A percentile compares a stretch with the other conserved stretches of the same genome.
Evolutionary conservation across 805 yeast species (phyloP).

Genomic region (Saccharomycopsis sp.): DNA sequence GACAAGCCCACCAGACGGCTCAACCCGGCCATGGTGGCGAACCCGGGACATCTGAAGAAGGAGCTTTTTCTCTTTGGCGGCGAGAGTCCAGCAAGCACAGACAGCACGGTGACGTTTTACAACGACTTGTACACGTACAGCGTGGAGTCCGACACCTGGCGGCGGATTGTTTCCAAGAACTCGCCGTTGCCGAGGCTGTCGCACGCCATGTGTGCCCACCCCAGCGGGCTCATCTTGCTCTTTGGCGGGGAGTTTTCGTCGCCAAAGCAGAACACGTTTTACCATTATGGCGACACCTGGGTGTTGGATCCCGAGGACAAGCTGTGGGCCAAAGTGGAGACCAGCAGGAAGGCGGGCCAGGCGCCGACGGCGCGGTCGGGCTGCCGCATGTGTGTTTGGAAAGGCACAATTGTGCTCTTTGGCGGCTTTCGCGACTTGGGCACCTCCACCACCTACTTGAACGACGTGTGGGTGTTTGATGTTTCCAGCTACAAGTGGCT

Average conservation of each 20-base stretch:
- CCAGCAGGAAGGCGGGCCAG: conserved; percentile 41
- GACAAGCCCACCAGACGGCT: conserved; percentile 59
- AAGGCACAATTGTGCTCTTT: conserved; percentile 71
- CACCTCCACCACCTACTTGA: conserved; percentile 67
- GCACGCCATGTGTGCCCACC: conserved; percentile 89
- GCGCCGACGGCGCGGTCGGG: conserved; percentile 88
- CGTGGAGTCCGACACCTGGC: conserved; percentile 75
- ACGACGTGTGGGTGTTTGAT: conserved; percentile 90
- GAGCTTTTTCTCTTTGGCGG: conserved; percentile 90
- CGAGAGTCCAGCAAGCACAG: conserved; percentile 45
- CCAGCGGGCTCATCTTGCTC: conserved; percentile 74
- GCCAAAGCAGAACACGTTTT: conserved; percentile 91
- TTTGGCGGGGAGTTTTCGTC: conserved; percentile 97
- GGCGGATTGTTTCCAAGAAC: conserved; percentile 67
- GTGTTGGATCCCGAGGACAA: conserved; percentile 71
- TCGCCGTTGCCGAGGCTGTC: conserved; percentile 90
- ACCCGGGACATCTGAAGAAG: conserved; percentile 63
- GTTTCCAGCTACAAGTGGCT: conserved; percentile 84
- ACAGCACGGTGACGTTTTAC: conserved; percentile 57
- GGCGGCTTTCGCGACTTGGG: conserved; percentile 96
- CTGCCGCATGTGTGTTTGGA: conserved; percentile 85
- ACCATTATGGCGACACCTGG: conserved; percentile 97
- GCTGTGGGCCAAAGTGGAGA: conserved; percentile 86
- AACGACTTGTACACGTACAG: conserved; percentile 73
- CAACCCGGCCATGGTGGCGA: conserved; percentile 66